A percentile compares a stretch with the other conserved stretches of the same genome.
phyloP scores from a whole-genome alignment of 257 asterid genomes.

The Solanum arcanum region DNA sequence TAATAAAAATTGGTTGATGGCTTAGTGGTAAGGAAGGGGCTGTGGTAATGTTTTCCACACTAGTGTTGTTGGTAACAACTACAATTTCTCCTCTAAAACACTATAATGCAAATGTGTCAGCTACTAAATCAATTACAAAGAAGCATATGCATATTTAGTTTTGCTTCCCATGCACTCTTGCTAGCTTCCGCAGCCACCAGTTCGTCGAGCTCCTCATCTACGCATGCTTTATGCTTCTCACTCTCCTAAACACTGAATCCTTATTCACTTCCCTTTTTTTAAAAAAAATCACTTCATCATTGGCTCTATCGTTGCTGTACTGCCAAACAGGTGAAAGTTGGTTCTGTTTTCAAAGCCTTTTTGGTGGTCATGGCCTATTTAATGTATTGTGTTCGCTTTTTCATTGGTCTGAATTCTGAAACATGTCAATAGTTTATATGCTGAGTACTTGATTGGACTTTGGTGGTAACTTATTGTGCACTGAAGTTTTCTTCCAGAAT shows the following conservation, averaged over 20 bases:
- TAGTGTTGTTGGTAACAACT: background rate
- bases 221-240: background rate
- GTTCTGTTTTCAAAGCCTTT: background rate
- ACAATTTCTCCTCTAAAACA: background rate
- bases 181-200: slow-evolving; percentile 37
- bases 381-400: background rate
- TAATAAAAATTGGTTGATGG: too few species aligned
- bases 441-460: background rate
- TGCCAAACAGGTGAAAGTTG: background rate
- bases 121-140: background rate
- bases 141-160: slow-evolving; percentile 1
- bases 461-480: background rate
- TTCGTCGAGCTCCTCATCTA: slow-evolving; percentile 15
- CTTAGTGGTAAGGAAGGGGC: too few species aligned
- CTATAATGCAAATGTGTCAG: background rate
- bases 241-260: background rate
- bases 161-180: slow-evolving; percentile 20
- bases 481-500: background rate
- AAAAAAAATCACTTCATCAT: background rate
- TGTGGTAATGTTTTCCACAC: too few species aligned
- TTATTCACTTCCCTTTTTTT: background rate
- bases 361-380: background rate
- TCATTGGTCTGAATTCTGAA: background rate
- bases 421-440: background rate
- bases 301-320: background rate